Base-by-base conservation (phyloP, 257 asterid species). In the Rehmannia glutinosa region DNA sequence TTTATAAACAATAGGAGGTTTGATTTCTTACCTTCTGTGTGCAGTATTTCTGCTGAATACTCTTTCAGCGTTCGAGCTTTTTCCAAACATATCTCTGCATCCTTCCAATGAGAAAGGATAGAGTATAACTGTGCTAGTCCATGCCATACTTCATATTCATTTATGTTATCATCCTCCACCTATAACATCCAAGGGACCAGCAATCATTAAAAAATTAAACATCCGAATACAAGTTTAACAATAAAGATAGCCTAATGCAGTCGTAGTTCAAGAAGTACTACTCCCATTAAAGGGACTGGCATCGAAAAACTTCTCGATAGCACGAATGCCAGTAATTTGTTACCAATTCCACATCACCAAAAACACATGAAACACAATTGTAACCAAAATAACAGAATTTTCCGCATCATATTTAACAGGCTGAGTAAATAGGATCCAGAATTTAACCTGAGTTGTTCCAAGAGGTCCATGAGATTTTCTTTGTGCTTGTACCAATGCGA, bases 401-500 rank as follows among this genome's bases (percentile, higher is more conserved):
- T 7, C 25, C 4, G 36, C 56, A 67, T 67, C 63, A 54, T 36
- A 72, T 36, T 8, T 36, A 54, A 67, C 24, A 38, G 60, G 20
- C 28, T 47, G 33, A 51, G 58, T 60, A 67, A 46, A n/a, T 15
- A 62, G 63, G 64, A 25, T 25, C n/a, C n/a, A 59, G 42, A 62
- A 57, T 51, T 70, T 73, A 77, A 92, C 98, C 95, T 88, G 88
- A 72, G 83, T 75, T 54, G 69, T 78, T 64, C 78, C 80, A 28
- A 71, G 84, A 62, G 93, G 86, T 49, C 93, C 97, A 78, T 68
- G 73, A 64, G 89, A 72, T 77, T 94, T 88, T 72, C 84, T 83
- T 80, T 94, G 98, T 62, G 97, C 93, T 74, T 91, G 99, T 67
- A 94, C 98, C 72, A 94, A 73, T 45, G 97, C 96, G 73, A 94